These are phyloP conservation scores for Fusarium burgessii DNA, from an alignment of 2,329 filamentous ascomycete genomes.

Conservation along the genomic window DNA sequence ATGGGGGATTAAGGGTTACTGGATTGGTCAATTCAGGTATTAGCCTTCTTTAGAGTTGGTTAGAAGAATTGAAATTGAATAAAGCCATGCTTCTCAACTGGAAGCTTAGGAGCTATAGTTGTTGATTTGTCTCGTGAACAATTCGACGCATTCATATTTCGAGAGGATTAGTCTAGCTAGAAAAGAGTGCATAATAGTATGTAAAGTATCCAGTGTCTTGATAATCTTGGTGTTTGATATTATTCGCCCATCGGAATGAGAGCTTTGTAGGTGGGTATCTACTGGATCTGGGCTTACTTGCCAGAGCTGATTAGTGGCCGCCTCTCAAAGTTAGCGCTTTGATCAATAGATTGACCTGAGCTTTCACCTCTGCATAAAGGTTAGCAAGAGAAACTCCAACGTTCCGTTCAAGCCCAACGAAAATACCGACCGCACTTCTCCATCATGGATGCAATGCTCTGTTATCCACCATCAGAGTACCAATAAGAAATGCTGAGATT, in stretches of 20 bases:
- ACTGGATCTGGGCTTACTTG: not conserved
- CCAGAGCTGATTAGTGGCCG: constrained; percentile 1
- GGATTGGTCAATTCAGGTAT: not conserved
- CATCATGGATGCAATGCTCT: not conserved
- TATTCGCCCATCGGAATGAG: constrained; percentile 6
- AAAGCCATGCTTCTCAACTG: not conserved
- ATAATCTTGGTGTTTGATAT: not conserved
- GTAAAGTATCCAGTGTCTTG: not conserved
- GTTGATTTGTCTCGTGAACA: not conserved
- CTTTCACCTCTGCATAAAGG: not conserved
- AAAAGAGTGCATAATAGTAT: not conserved
- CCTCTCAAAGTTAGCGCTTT: constrained; percentile 1
- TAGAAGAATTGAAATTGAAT: constrained; percentile 8
- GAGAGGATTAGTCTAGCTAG: not conserved
- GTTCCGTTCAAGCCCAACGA: not conserved
- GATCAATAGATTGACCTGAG: not conserved
- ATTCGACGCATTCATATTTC: not conserved
- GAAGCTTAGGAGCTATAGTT: not conserved
- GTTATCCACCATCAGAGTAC: not conserved
- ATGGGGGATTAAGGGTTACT: constrained; percentile 6
- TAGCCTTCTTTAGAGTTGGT: constrained; percentile 2
- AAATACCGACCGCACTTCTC: not conserved
- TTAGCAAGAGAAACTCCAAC: constrained; percentile 5
- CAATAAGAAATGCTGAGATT: not conserved
- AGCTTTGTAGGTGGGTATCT: not conserved